Evolutionary conservation across 345 rosid genomes (phyloP).

Genomic region (Citrus reticulata): DNA sequence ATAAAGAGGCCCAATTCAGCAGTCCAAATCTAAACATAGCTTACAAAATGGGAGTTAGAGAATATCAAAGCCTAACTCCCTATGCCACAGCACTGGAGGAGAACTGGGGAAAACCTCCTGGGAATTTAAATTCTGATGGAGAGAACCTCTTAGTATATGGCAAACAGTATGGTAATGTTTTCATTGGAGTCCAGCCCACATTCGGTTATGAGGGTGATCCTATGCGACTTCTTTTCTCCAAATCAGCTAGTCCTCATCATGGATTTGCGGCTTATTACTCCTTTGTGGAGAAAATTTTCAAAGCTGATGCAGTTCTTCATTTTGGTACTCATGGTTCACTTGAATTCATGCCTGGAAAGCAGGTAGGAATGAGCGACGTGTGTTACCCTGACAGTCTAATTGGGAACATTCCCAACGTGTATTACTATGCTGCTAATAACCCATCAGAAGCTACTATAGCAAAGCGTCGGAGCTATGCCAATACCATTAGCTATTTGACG

Average conservation of each 20-base stretch:
- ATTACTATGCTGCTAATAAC: constrained; percentile 94
- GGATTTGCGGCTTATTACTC: constrained; percentile 98
- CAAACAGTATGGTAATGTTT: constrained; percentile 84
- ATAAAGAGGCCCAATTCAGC: constrained; percentile 97
- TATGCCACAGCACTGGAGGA: constrained; percentile 86
- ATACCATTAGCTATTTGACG: constrained; percentile 91
- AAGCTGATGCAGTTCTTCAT: constrained; percentile 96
- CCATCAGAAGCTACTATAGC: constrained; percentile 99
- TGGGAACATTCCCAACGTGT: constrained; percentile 93
- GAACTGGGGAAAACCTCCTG: constrained; percentile 99
- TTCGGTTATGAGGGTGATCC: constrained; percentile 99
- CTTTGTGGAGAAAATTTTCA: constrained; percentile 88
- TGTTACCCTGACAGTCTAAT: constrained; percentile 96
- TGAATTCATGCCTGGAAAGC: constrained; percentile 99
- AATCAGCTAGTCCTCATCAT: constrained; percentile 96
- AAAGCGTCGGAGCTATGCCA: constrained; percentile 95
- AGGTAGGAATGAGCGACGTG: constrained; percentile 98
- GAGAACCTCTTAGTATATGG: constrained; percentile 92
- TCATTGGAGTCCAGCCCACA: constrained; percentile 98
- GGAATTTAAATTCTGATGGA: constrained; percentile 91
- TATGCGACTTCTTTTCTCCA: constrained; percentile 92
- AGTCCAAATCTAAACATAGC: constrained; percentile 90
- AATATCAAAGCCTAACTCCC: constrained; percentile 78
- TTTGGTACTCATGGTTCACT: constrained; percentile 99
- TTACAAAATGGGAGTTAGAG: constrained; percentile 90